Evolutionary conservation across 805 yeast genomes (phyloP), one percentile per base, ranked within the genome.

Genomic region (Kodamaea laetipori): DNA sequence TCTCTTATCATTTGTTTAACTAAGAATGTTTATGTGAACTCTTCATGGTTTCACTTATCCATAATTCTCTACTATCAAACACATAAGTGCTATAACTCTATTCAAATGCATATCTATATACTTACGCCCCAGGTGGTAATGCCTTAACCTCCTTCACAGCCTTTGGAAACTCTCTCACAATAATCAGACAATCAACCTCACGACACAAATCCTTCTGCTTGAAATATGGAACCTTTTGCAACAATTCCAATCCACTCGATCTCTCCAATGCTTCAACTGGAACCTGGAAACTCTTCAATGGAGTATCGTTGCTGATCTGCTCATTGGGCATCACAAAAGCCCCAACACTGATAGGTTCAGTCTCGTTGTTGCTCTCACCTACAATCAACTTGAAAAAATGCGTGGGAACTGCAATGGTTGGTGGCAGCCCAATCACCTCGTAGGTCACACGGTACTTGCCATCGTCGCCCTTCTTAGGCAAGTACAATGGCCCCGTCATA

Each of bases 341-440:
- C 1, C 86, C 98, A 6, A 89, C 88, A 2, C 92, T 80, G 9
- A 88, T 67, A 10, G 70, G 71, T 6, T 69, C 69, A 37, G 55
- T 57, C 2, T 64, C 55, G 10, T 73, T 64, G 41, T 64, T 55
- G 27, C 61, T 66, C 62, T 94, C 98, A 6, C 94, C 97, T 37
- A 94, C 87, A 43, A 94, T 70, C 46, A 94, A 67, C 68, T 94
- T 94, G 77, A 83, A 94, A 59, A 94, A 94, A 63, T 94, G 99
- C 0, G 99, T 94, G 18, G 99, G 99, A 8, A 94, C 99, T 0
- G 99, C 98, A 42, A 94, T 76, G 56, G 80, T 87, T 39, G 99
- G 98, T 8, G 99, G 99, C 55, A 89, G 86, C 1, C 99, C 99
- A 60, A 94, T 88, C 32, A 94, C 86, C 66, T 94, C 98, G 64